Evolutionary conservation across 2,329 filamentous ascomycete species (phyloP), one percentile per base, ranked within the genome.

Genomic region (Ustulina deusta): DNA sequence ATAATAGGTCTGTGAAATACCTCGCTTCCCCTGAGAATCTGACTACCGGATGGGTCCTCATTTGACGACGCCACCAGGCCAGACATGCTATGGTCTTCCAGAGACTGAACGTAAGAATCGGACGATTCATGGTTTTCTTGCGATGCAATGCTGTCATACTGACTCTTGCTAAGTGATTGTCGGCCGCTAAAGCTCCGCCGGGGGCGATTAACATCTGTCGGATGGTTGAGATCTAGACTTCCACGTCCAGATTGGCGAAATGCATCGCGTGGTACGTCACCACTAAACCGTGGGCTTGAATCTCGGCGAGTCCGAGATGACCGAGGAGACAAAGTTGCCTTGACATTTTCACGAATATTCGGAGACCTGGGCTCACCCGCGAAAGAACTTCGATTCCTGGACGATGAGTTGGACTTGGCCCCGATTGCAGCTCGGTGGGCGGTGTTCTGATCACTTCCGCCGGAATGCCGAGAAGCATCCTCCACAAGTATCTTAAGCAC

Each of bases 41-140:
- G 94, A 77, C 95, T 98, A 2, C 93, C 95, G 3, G 94, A 97
- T 55, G 91, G 90, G 65, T 94, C 93, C 48, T 94, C 91, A 61
- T 87, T 88, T 0, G 89, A 90, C 3, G 91, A 92, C 3, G 89
- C 84, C 1, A 91, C 84, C 36, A 90, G 82, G 2, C 89, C 93
- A 0, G 92, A 94, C 63, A 91, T 79, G 75, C 90, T 93, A 0
- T 89, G 91, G 51, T 91, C 92, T 60, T 93, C 93, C 68, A 90
- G 74, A 44, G 91, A 93, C 73, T 91, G 90, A 5, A 90, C 86
- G 68, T 90, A 93, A 2, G 93, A 97, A 68, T 93, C 93, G 0
- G 89, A 89, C 0, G 90, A 91, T 63, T 87, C 89, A 63, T 87
- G 83, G 57, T 85, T 85, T 70, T 85, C 86, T 15, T 83, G 84